These are phyloP conservation scores for Barnettozyma botsteinii DNA, from an alignment of 805 yeast species.

Conservation along the genomic window DNA sequence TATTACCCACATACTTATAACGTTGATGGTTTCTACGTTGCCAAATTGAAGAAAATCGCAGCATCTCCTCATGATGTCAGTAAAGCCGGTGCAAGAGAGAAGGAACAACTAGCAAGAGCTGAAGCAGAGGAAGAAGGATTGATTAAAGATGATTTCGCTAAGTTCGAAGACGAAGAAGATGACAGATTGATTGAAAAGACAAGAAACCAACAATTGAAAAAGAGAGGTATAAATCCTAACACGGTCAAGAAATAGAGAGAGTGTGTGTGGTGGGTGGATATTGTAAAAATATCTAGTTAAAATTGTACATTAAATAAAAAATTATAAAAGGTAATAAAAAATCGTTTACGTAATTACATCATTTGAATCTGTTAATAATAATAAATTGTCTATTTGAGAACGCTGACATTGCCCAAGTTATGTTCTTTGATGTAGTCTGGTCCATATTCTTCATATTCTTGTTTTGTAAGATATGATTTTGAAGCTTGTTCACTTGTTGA, in stretches of 20 bases:
- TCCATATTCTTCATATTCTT: constrained; percentile 86
- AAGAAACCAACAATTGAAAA: constrained; percentile 57
- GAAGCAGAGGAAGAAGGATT: constrained; percentile 76
- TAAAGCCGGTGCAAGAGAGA: constrained; percentile 84
- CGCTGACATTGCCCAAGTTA: constrained; percentile 54
- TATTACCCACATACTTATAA: constrained; percentile 98
- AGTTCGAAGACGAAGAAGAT: constrained; percentile 66
- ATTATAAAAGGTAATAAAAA: neutral
- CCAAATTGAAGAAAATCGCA: constrained; percentile 88
- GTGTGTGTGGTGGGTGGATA: neutral
- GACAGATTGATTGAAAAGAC: constrained; percentile 63
- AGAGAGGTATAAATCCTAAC: constrained; percentile 69
- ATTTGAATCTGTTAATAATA: neutral
- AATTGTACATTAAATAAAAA: constrained; percentile 2
- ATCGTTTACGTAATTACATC: neutral
- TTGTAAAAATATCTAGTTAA: neutral
- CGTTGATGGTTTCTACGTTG: constrained; percentile 97
- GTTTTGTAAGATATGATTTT: constrained; percentile 48
- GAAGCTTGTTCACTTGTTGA: constrained; percentile 42
- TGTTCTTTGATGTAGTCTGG: constrained; percentile 86
- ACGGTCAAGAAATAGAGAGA: constrained; percentile 19
- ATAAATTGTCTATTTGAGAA: constrained; percentile 2
- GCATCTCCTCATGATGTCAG: constrained; percentile 80
- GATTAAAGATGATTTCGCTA: constrained; percentile 81
- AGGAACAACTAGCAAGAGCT: constrained; percentile 73